These are phyloP conservation scores for Staphylotrichum tortipilum DNA, from an alignment of 495 filamentous ascomycete genomes.

Conservation along the genomic window DNA sequence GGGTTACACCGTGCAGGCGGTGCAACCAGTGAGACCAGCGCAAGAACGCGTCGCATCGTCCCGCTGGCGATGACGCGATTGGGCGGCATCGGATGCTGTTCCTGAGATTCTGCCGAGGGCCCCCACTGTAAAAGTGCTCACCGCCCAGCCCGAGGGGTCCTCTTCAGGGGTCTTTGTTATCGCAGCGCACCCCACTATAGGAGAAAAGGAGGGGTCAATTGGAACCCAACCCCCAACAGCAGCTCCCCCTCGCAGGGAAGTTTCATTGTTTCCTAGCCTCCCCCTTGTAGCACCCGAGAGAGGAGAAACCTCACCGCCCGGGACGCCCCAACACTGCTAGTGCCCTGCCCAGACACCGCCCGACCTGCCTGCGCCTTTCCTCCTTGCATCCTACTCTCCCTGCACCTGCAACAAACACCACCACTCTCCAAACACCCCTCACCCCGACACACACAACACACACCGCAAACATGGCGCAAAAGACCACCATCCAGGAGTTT, in stretches of 20 bases:
- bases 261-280: slow-evolving; percentile 3
- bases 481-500: slow-evolving; percentile 71
- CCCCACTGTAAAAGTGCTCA: background rate
- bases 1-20: too few relatives aligned
- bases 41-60: too few relatives aligned
- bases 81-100: background rate
- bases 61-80: slow-evolving; percentile 2
- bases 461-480: slow-evolving; percentile 48
- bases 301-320: background rate
- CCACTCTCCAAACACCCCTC: background rate
- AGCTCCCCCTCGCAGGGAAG: background rate
- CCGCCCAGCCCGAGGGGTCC: background rate
- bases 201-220: slow-evolving; percentile 7
- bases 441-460: background rate
- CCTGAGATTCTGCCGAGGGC: slow-evolving; percentile 1
- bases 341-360: too few relatives aligned
- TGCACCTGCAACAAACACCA: background rate
- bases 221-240: background rate
- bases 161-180: background rate
- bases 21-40: too few relatives aligned
- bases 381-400: background rate
- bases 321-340: background rate
- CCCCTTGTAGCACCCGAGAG: background rate
- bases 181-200: background rate
- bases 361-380: background rate